Evolutionary conservation across 345 rosid species (phyloP).

Genomic region (Rhodamnia rubescens): DNA sequence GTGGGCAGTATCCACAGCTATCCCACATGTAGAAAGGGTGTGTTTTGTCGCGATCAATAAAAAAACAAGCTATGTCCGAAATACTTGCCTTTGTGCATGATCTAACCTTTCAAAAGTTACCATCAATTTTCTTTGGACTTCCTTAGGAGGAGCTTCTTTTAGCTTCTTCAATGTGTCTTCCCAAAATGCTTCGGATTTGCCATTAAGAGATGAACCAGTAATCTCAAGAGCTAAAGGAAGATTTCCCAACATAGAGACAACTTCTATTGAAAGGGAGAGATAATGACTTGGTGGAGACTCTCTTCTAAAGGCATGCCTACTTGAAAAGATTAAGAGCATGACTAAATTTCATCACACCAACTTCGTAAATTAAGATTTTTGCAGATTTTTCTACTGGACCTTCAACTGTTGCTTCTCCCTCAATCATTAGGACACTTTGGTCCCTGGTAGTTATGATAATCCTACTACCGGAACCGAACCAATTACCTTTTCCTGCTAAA

Average conservation of each 20-base stretch:
- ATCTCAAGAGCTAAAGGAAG: neutral
- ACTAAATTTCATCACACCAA: neutral
- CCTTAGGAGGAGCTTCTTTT: neutral
- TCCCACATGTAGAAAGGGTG: neutral
- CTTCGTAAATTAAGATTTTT: neutral
- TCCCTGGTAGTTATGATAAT: neutral
- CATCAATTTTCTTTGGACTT: neutral
- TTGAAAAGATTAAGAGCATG: neutral
- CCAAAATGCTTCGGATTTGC: neutral
- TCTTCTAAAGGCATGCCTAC: neutral
- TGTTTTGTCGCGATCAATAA: neutral
- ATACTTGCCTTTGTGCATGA: neutral
- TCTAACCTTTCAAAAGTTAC: neutral
- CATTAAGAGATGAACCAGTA: neutral
- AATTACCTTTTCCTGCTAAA: neutral
- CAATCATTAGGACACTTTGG: neutral
- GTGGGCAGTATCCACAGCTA: neutral
- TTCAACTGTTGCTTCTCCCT: neutral
- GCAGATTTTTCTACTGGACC: neutral
- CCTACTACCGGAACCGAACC: neutral
- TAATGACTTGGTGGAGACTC: neutral
- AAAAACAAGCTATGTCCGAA: neutral
- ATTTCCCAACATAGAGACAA: neutral
- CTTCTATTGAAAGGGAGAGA: neutral
- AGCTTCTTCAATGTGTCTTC: neutral